Base-by-base conservation (phyloP, 352 stramenopile species). In the Phytophthora macrochlamydospora region DNA sequence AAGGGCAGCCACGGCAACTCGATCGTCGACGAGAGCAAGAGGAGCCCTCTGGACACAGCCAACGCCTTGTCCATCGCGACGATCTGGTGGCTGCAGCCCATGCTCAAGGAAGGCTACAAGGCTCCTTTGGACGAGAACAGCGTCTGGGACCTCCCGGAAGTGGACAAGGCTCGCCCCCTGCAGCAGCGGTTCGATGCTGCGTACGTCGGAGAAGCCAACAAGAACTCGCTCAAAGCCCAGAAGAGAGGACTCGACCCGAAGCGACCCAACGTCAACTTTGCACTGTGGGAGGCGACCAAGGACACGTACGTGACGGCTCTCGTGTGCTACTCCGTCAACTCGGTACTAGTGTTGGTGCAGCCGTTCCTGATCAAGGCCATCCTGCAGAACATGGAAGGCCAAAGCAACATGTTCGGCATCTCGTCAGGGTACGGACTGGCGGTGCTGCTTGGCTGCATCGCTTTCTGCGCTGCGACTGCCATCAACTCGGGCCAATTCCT, bases 281-380 rank as follows among this genome's bases (percentile, higher is more conserved):
- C 79, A 28, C 51, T 87, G 6, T 81, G 71, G 73, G 50, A 69
- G 18, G 67, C 71, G 2, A 78, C 76, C 13, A 24, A 24, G 62
- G 70, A 37, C 32, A 59, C 18, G 9, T 74, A 76, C 42, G 29
- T 28, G 12, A 45, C 69, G n/a, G 71, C 76, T 1, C 59, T 81
- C 14, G 57, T 11, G 5, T 44, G 83, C 9, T 63, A 80, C 14
- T n/a, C 77, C 7, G 24, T 71, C 12, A 82, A 71, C 62, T 67
- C 59, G 12, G 46, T 29, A 6, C 61, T 79, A n/a, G 76, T 64
- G 13, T 53, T 84, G 6, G 54, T 79, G 30, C 76, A 83, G 63
- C 80, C 78, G 35, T 69, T 89, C 44, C 51, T 89, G 46, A 84
- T 89, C 78, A 89, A 86, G 55, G 65, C 73, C 4, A 69, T 89